A percentile compares a stretch with the other conserved stretches of the same genome.
phyloP scores from a whole-genome alignment of 352 stramenopile genomes.

The Globisporangium alternatum region DNA sequence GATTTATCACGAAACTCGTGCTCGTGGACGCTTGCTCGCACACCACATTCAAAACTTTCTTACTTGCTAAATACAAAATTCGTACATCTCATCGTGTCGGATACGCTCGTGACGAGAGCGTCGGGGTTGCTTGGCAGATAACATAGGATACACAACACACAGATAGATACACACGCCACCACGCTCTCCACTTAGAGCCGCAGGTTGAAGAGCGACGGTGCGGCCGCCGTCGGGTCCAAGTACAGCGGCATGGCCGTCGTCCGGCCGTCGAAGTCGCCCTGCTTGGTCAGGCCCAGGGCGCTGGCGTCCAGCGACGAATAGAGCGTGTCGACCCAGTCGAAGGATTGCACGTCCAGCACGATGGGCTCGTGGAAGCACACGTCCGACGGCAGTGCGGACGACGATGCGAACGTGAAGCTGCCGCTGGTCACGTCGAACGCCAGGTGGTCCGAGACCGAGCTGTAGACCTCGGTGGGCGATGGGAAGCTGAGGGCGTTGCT shows the following conservation, averaged over 20 bases:
- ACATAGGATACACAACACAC: not conserved
- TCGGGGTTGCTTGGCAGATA: not conserved
- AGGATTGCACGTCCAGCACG: conserved; percentile 26
- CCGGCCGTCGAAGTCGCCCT: not conserved
- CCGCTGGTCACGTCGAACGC: conserved; percentile 21
- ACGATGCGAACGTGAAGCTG: conserved; percentile 1
- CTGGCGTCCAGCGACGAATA: conserved; percentile 42
- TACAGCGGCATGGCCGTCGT: conserved; percentile 9
- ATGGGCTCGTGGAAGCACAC: conserved; percentile 15
- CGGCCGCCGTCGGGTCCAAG: conserved; percentile 14
- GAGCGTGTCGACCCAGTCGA: conserved; percentile 54
- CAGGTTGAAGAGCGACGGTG: conserved; percentile 6
- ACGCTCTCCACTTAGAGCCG: not conserved
- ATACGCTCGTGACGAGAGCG: not conserved
- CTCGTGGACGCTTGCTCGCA: too few species aligned
- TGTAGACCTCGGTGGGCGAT: conserved; percentile 39
- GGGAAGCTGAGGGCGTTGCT: conserved; percentile 22
- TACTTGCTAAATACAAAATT: not conserved
- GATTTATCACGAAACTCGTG: too few species aligned
- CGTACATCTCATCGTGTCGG: not conserved
- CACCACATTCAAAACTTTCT: not conserved
- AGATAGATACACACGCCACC: not conserved
- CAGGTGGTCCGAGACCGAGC: conserved; percentile 19
- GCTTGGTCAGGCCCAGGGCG: not conserved
- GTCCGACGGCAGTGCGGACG: conserved; percentile 9